Evolutionary conservation across 2,329 filamentous ascomycete genomes (phyloP).

Genomic region (Fusarium staphyleae): DNA sequence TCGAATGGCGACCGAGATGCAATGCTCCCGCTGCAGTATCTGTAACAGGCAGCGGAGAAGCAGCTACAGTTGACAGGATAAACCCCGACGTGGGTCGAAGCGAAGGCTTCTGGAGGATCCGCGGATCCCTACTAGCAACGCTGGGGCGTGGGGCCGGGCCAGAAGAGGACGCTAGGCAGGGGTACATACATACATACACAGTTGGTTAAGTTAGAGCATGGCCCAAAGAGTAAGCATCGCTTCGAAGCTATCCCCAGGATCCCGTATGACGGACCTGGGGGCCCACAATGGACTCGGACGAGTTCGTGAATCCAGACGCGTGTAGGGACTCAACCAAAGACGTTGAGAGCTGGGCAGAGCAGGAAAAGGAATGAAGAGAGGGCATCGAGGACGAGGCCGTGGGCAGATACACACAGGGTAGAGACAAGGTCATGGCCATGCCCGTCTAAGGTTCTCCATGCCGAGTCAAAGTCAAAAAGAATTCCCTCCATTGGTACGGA

Average conservation of each 20-base stretch:
- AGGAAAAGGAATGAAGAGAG: too few species aligned
- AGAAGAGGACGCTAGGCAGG: background rate
- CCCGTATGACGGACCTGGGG: background rate
- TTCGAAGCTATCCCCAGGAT: slow-evolving; percentile 4
- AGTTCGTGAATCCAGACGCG: too few species aligned
- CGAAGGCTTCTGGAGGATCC: background rate
- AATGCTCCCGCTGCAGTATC: background rate
- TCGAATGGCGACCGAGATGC: background rate
- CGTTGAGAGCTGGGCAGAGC: too few species aligned
- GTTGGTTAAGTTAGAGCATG: slow-evolving; percentile 1
- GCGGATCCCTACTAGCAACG: background rate
- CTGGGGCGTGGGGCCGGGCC: slow-evolving; percentile 1
- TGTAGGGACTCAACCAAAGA: too few species aligned
- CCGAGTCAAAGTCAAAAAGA: too few species aligned
- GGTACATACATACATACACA: too few species aligned
- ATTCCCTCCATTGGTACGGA: too few species aligned
- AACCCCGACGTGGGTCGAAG: background rate
- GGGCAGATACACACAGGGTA: too few species aligned
- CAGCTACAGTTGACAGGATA: background rate
- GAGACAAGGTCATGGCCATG: too few species aligned
- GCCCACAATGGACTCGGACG: too few species aligned
- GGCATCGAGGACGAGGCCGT: too few species aligned
- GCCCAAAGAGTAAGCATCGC: slow-evolving; percentile 2
- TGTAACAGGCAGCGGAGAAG: background rate
- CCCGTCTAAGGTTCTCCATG: too few species aligned